Evolutionary conservation across 176 grass and related monocot species (phyloP), one percentile per base, ranked within the genome.

Genomic region (Coix lacrymajobi): DNA sequence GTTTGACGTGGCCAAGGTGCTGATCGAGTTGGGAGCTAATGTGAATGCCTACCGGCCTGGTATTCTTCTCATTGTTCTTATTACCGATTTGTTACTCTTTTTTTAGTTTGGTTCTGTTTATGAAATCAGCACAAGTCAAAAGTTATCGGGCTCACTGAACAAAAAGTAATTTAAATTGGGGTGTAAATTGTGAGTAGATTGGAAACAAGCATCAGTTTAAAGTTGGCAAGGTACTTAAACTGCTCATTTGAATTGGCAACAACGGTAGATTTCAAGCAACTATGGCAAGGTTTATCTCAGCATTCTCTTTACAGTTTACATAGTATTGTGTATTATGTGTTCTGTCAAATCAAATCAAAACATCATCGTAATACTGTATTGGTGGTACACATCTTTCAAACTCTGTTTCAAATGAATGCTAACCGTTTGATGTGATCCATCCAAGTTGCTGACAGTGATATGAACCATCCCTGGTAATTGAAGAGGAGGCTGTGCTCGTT

Each of bases 1-100:
- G 46, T 37, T 93, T 1, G 79, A 89, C 64, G 96, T 98, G 30
- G 92, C 89, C 1, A 88, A 90, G 51, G 54, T 71, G 37, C 69
- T 98, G 8, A 78, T 98, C 38, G 92, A 98, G 24, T 46, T 95
- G 80, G 96, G 91, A 25, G 91, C 96, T 49, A 96, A 98, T 88
- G 91, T 98, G 22, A 90, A 98, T 76, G 87, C 87, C 7, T 98
- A 98, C 51, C 62, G 96, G 29, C 91, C 96, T 51, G 93, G 93
- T 96, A 89, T 85, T 24, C 11, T 77, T 12, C 32, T 89, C 3
- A 7, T 25, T 17, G 13, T 33, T 29, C 1, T 44, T 26, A 22
- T 62, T 11, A 14, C 1, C 9, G 8, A 49, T 0, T 19, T 6
- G 13, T 33, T 29, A 14, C 0, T 40, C n/a, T 26, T 2, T 8